Percentiles rank a stretch among this genome's conserved stretches.
Conservation (phyloP, 441 rosid genomes). For the Jatropha podagrica region DNA sequence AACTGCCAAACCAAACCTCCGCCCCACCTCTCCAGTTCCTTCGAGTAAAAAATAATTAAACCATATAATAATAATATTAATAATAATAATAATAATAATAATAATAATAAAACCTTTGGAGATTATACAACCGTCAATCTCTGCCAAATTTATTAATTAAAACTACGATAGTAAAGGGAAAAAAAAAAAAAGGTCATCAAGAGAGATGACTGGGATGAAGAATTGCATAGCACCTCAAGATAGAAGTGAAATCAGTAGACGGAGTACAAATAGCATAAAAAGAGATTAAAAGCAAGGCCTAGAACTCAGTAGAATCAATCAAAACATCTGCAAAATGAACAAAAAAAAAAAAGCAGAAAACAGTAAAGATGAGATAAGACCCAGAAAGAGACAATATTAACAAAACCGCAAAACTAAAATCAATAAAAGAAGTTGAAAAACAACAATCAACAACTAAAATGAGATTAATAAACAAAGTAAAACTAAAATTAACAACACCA, state of each 20-base stretch:
- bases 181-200: not conserved
- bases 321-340: slow-evolving; percentile 4
- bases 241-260: slow-evolving; percentile 17
- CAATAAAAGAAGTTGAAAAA: slow-evolving; percentile 4
- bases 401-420: slow-evolving; percentile 7
- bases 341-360: not conserved
- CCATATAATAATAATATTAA: too few species aligned
- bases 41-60: not conserved
- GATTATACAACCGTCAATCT: not conserved
- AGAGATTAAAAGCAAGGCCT: slow-evolving; percentile 14
- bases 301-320: slow-evolving; percentile 9
- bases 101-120: not conserved
- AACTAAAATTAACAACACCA: not conserved
- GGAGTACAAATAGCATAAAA: slow-evolving; percentile 7
- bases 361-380: slow-evolving; percentile 6
- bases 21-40: not conserved
- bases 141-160: not conserved
- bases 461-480: not conserved
- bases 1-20: not conserved
- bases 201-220: not conserved
- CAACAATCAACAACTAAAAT: not conserved
- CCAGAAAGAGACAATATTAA: not conserved
- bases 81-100: too few species aligned
- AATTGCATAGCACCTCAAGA: slow-evolving; percentile 6
- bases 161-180: not conserved